Conservation (phyloP, 23 red algal genomes). For the Pyropia yezoensis region DNA sequence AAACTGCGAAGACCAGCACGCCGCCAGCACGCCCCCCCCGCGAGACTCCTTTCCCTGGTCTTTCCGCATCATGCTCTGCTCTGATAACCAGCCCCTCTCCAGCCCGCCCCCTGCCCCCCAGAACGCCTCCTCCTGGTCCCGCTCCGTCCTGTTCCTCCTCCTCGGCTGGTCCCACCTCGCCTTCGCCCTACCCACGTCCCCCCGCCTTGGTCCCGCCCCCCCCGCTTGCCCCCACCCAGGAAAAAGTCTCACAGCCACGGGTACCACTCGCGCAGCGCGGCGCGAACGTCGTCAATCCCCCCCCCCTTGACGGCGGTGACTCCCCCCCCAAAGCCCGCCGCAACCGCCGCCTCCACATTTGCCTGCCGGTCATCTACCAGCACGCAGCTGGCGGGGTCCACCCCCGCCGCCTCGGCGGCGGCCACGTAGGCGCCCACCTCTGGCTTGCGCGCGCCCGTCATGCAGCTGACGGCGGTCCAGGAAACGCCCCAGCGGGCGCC, state of each 20-base stretch:
- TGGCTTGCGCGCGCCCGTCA: conserved; percentile 76
- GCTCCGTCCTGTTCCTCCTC: too few species aligned
- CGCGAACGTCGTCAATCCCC: neutral
- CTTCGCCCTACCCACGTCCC: too few species aligned
- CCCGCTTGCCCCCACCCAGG: too few species aligned
- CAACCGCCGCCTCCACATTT: conserved; percentile 58
- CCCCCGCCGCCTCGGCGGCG: conserved; percentile 24
- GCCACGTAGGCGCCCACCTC: conserved; percentile 31
- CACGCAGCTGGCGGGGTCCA: conserved; percentile 32
- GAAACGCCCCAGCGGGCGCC: conserved; percentile 30
- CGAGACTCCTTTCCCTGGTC: too few species aligned
- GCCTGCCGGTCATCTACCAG: conserved; percentile 76
- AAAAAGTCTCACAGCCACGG: neutral
- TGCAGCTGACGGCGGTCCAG: conserved; percentile 85
- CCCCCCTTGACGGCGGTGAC: conserved; percentile 5
- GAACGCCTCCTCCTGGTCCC: too few species aligned
- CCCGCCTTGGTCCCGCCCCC: too few species aligned
- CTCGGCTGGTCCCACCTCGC: too few species aligned
- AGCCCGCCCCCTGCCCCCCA: too few species aligned
- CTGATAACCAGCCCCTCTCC: too few species aligned
- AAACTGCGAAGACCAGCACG: too few species aligned
- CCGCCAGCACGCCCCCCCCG: too few species aligned
- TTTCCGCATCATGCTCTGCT: too few species aligned
- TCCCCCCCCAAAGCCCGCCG: conserved; percentile 35
- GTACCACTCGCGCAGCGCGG: neutral